Base-by-base conservation (phyloP, 2,329 filamentous ascomycete species). In the Monosporascus sp. region DNA sequence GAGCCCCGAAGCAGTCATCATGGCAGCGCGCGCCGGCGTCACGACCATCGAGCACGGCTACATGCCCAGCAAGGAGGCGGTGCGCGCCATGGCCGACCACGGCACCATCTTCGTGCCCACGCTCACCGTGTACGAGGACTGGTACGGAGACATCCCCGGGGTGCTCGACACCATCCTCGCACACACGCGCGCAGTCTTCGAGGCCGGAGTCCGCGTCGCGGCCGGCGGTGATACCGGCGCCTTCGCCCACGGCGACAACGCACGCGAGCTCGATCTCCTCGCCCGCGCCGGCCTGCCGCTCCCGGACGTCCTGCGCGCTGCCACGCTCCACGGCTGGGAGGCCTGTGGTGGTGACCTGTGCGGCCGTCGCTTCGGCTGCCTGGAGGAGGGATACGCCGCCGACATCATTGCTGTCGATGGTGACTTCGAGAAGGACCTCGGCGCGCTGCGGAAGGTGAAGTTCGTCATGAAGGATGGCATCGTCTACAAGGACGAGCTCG, bases 401-500 rank as follows among this genome's bases (percentile, higher is more conserved):
- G 80, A 82, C 64, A 71, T 82, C 11, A 71, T 81, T 48, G 78
- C 77, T 0, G 55, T 82, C 11, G 67, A 74, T 2, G 65, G 70
- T 0, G 74, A 81, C 58, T 72, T 75, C 3, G 65, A 68, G 26
- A 56, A 66, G 20, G 75, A 79, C 51, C 37, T 63, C 1, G 57
- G 61, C 20, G 74, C 74, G 2, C 55, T 83, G 31, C 70, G 78
- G 50, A 73, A 70, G 53, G 75, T 82, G 1, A 68, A 63, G 50
- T 81, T 81, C 61, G 79, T 82, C 19, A 82, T 83, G 78, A 83
- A 82, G 61, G 79, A 83, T 59, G 79, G 71, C 1, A 70, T 61
- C 48, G 67, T 81, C 8, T 81, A 76, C 71, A 80, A 79, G 40
- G 48, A 53, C 11, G 46, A 49, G n/a, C 22, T 19, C 17, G 47